Base-by-base conservation (phyloP, 805 yeast species). In the Metschnikowia peoriensis region DNA sequence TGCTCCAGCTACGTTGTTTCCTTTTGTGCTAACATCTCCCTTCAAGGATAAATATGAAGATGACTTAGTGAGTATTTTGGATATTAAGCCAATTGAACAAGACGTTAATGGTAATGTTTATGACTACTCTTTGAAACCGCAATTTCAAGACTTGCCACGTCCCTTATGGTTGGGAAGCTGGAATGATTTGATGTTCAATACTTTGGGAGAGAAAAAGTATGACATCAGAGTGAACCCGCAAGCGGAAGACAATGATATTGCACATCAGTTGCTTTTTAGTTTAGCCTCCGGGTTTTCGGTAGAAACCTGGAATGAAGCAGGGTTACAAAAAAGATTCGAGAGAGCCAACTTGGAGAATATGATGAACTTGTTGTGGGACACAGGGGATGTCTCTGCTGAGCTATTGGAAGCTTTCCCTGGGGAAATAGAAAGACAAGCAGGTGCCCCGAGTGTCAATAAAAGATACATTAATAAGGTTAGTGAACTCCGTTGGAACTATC, bases 261-360 rank as follows among this genome's bases (percentile, higher is more conserved):
- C 52, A 10, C 28, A 22, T 15, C 29, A 39, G 44, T 34, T 49
- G 28, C 42, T 40, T 22, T 49, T 49, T 38, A 49, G 52, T 16
- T 44, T 49, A 48, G 52, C 48, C 4, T 49, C 52, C 2, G 52
- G 52, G 8, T 49, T 17, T 27, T 43, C 44, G 11, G 46, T 49
- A 5, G 45, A 44, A 4, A 10, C 28, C 2, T 49, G 52, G 52
- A 37, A 44, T 22, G 17, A 38, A 12, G 28, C 44, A 12, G n/a
- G 40, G 12, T 34, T 49, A 22, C 44, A 40, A 27, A 49, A 44
- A 37, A 22, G 52, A 10, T 49, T 49, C 15, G 48, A 28, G 32
- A 28, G 38, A 1, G 28, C 38, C 10, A 34, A 44, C 8, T 44
- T 49, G 45, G 48, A 49, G 17, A 35, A 16, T 7, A 49, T 49